phyloP scores from a whole-genome alignment of 148 eudicot species.

The Cornus controversa region DNA sequence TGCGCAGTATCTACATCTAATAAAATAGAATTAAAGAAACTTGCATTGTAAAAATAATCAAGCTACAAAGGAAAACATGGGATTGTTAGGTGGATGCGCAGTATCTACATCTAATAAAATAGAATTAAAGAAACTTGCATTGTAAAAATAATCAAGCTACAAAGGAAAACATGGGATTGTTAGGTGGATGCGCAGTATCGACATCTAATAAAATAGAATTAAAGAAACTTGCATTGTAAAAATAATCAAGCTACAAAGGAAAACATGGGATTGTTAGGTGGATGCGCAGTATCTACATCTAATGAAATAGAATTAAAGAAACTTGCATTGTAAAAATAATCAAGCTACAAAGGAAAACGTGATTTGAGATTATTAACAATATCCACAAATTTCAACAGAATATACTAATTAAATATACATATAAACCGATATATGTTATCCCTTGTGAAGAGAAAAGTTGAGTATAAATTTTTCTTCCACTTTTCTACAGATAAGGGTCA shows the following conservation, averaged over 20 bases:
- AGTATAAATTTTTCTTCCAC: neutral
- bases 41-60: neutral
- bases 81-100: constrained; percentile 12
- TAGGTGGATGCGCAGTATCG: constrained; percentile 25
- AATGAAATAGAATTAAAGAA: constrained; percentile 1
- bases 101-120: constrained; percentile 27
- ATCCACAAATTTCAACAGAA: neutral
- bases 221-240: neutral
- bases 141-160: neutral
- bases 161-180: too few relatives aligned
- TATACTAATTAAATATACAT: neutral
- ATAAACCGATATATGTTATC: neutral
- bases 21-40: constrained; percentile 1
- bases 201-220: constrained; percentile 17
- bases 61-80: too few relatives aligned
- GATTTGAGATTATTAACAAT: neutral
- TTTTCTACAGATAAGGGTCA: neutral
- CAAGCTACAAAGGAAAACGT: neutral
- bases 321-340: constrained; percentile 2
- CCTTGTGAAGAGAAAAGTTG: neutral
- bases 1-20: constrained; percentile 29
- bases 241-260: neutral
- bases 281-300: constrained; percentile 29
- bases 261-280: constrained; percentile 9
- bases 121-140: constrained; percentile 3